These are phyloP conservation scores for Lactarius hatsudake DNA, from an alignment of 768 basidiomycete genomes.

Conservation along the genomic window DNA sequence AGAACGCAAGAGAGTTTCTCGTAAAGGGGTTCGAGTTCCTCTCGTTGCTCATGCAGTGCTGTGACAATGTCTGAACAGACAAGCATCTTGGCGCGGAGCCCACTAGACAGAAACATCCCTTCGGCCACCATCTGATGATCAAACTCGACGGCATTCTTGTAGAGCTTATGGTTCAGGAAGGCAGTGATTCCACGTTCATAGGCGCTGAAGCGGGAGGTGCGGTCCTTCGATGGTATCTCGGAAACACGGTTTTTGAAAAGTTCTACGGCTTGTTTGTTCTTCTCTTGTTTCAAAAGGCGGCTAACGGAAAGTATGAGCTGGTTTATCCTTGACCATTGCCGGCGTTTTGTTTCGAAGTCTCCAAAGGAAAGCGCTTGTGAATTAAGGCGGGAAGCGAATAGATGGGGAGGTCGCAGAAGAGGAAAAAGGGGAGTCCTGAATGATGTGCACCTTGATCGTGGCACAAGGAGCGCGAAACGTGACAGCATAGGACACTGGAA, in stretches of 20 bases:
- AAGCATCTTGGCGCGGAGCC: conserved; percentile 42
- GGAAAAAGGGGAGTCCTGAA: background rate
- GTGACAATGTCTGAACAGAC: conserved; percentile 35
- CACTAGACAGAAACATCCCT: conserved; percentile 38
- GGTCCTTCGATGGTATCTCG: background rate
- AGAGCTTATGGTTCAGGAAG: conserved; percentile 40
- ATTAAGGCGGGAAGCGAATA: background rate
- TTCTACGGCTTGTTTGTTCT: background rate
- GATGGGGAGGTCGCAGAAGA: background rate
- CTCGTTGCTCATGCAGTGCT: conserved; percentile 26
- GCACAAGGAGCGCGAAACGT: background rate
- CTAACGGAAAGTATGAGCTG: background rate
- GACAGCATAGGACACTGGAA: conserved; percentile 10
- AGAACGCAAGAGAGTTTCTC: conserved; percentile 27
- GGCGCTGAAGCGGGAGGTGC: conserved; percentile 17
- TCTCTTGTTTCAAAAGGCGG: conserved; percentile 7
- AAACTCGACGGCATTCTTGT: conserved; percentile 40
- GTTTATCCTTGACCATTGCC: background rate
- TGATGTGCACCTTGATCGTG: background rate
- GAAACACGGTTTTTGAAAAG: background rate
- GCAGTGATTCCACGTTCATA: conserved; percentile 42
- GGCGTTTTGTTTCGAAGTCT: background rate
- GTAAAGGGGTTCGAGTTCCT: conserved; percentile 25
- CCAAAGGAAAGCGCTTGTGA: too few relatives aligned
- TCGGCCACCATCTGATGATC: conserved; percentile 43